These are phyloP conservation scores for Ilex asprella DNA, from an alignment of 257 asterid species.

Conservation along the genomic window DNA sequence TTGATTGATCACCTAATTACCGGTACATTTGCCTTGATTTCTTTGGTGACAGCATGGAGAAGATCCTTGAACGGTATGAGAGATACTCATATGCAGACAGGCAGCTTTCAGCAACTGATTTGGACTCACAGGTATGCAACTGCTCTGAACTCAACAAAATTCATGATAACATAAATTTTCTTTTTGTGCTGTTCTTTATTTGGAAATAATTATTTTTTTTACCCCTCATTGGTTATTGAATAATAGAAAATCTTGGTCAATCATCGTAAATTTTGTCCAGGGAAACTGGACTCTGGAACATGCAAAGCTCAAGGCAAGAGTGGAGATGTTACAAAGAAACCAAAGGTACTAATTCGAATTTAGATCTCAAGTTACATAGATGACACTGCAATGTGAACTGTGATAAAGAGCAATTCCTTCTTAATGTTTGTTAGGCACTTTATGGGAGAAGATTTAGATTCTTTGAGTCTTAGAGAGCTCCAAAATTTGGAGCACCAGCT, in stretches of 20 bases:
- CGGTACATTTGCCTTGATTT: too few species aligned
- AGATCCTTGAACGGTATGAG: conserved; percentile 77
- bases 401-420: not conserved
- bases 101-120: conserved; percentile 38
- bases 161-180: not conserved
- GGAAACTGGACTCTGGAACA: conserved; percentile 71
- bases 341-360: conserved; percentile 35
- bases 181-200: not conserved
- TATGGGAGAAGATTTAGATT: conserved; percentile 68
- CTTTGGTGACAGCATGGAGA: conserved; percentile 59
- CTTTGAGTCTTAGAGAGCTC: conserved; percentile 61
- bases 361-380: not conserved
- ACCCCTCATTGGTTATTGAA: not conserved
- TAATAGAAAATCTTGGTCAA: not conserved
- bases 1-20: too few species aligned
- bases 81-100: conserved; percentile 63
- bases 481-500: conserved; percentile 83
- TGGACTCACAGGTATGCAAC: conserved; percentile 43
- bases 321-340: conserved; percentile 69
- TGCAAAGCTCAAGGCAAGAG: conserved; percentile 82
- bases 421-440: conserved; percentile 45
- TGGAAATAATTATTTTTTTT: not conserved
- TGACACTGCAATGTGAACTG: not conserved
- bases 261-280: conserved; percentile 21
- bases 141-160: too few species aligned